Conservation (phyloP, 305 asterid species). For the Fraxinus angustifolia region DNA sequence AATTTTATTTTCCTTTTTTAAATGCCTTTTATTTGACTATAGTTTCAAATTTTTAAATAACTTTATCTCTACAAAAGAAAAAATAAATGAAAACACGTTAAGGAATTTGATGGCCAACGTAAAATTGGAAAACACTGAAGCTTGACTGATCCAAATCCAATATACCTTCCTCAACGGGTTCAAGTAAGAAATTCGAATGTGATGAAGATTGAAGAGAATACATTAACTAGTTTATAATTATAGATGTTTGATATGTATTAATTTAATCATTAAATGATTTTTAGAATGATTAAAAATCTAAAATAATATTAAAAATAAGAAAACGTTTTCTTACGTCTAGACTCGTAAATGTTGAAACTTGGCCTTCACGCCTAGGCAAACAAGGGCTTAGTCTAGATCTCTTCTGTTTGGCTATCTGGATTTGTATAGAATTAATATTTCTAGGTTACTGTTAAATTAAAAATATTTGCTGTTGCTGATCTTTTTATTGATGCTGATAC, state of each 20-base stretch:
- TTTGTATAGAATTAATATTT: not conserved
- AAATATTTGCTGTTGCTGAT: not conserved
- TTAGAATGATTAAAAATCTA: not conserved
- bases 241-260: not conserved
- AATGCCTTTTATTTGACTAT: not conserved
- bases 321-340: not conserved
- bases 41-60: not conserved
- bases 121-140: not conserved
- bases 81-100: not conserved
- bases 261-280: too few relatives aligned
- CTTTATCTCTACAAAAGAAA: not conserved
- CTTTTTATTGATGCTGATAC: constrained; percentile 12
- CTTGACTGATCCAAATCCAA: not conserved
- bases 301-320: too few relatives aligned
- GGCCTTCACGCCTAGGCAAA: not conserved
- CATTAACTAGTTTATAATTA: not conserved
- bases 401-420: not conserved
- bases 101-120: not conserved
- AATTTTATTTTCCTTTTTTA: too few relatives aligned
- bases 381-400: not conserved
- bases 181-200: not conserved
- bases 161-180: not conserved
- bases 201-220: not conserved
- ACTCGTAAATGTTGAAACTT: not conserved
- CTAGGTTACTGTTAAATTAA: not conserved